Base-by-base conservation (phyloP, 1,284 basidiomycete genomes). In the Mycena citricolor region DNA sequence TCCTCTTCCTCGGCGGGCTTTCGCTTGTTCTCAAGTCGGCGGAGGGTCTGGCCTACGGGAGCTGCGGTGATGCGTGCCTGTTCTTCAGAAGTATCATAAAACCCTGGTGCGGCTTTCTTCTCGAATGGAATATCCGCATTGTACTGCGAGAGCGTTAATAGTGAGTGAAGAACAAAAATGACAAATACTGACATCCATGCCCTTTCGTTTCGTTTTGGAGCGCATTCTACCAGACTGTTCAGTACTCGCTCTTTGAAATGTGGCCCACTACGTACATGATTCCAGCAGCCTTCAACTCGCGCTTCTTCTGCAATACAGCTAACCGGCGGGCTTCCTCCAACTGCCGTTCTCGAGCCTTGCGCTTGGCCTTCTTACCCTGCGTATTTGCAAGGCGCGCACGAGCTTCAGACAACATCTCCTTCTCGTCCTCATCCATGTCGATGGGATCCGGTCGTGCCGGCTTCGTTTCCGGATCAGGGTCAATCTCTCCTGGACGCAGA, bases 351-450 rank as follows among this genome's bases (percentile, higher is more conserved):
- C 97, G 81, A 11, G 94, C 97, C 69, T 99, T 99, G 55, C 97
- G 85, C 68, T 99, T 99, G 2, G 97, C 97, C 68, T 99, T 99
- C 68, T 99, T 99, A 22, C 97, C 97, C 65, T 99, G 97, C 0
- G 97, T 99, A 63, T 99, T 99, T 38, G 97, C 97, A 31, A 99
- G 76, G 70, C 97, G 86, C 8, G 97, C 97, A 57, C 97, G 86
- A 37, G 97, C 97, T 66, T 99, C 97, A 5, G 94, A 98, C 55
- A 99, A 74, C 97, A 99, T 99, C 67, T 99, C 97, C 83, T 99
- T 99, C 67, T 99, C 97, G 62, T 95, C 97, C 67, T 99, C 97
- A 65, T 99, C 97, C 97, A 99, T 99, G 69, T 99, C 97, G 59
- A 99, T 97, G 5, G 97, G 95, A 71, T 99, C 97, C 5, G 97